Evolutionary conservation across 2,329 filamentous ascomycete species (phyloP), one percentile per base, ranked within the genome.

Genomic region (Botrytis aclada): DNA sequence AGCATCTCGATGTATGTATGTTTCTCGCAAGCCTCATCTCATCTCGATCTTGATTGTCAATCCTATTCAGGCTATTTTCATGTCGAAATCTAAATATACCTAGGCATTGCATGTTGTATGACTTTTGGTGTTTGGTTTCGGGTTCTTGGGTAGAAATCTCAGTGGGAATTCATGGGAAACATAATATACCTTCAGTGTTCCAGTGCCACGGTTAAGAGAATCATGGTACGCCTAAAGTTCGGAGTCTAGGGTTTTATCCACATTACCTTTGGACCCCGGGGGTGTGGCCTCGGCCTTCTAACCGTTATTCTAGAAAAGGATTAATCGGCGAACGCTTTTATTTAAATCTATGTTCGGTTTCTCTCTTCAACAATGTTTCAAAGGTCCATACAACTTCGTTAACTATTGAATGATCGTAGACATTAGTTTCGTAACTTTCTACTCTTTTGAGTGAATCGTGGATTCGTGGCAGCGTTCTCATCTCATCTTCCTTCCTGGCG

Each of bases 341-440:
- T 29, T 56, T 29, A 16, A 32, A 41, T 41, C 47, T 32, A 65
- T 37, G 20, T 37, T 47, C 10, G 41, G 16, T 39, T 6, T 22
- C 7, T 51, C 7, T 39, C 6, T 16, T 20, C 29, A n/a, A 22
- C 22, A n/a, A 34, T 51, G 63, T 51, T n/a, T 65, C 43, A 37
- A 34, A 34, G 18, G 22, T 51, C 29, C 7, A 65, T 65, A 34
- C 6, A n/a, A 47, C 32, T 43, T n/a, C 14, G 32, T 9, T 6
- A 39, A 56, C 45, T 63, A 65, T 71, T 29, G 43, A 71, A 56
- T 43, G 41, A 18, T 14, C 12, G 32, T 43, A 32, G 32, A 58
- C 34, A 39, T 43, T 71, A 66, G 45, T 56, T 66, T 66, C 69
- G 69, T 65, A 22, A 54, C 16, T 56, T 71, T 71, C 45, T 71